Evolutionary conservation across 441 rosid genomes (phyloP).

Genomic region (Croton laevigatus): DNA sequence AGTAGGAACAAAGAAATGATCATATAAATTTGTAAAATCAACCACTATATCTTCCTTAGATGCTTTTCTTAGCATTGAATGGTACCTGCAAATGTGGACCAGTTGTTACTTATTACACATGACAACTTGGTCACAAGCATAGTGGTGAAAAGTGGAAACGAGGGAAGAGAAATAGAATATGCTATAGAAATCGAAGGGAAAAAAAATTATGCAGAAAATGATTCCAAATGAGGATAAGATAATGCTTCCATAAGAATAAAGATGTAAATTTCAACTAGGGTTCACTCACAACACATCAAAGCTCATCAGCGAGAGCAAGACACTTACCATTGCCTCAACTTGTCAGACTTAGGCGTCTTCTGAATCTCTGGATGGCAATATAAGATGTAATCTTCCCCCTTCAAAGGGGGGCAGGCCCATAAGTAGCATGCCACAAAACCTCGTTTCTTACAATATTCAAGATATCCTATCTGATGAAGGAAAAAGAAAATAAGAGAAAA

Average conservation of each 20-base stretch:
- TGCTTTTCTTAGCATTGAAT: constrained; percentile 57
- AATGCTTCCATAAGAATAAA: neutral
- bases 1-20: constrained; percentile 52
- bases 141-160: neutral
- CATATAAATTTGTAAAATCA: constrained; percentile 53
- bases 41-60: constrained; percentile 43
- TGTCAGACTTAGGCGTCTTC: constrained; percentile 69
- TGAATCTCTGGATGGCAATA: constrained; percentile 77
- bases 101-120: constrained; percentile 17
- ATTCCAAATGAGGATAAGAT: neutral
- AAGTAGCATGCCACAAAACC: constrained; percentile 70
- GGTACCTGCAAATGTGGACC: constrained; percentile 46
- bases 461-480: constrained; percentile 62
- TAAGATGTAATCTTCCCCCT: constrained; percentile 75
- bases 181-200: neutral
- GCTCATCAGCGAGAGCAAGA: constrained; percentile 13
- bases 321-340: constrained; percentile 69
- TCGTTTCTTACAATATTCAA: constrained; percentile 68
- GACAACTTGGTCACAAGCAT: constrained; percentile 1
- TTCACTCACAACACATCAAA: neutral
- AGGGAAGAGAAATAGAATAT: neutral
- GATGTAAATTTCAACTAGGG: neutral
- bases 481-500: constrained; percentile 3
- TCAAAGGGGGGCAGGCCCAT: constrained; percentile 86
- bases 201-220: neutral